Percentiles rank a stretch among this genome's conserved stretches.
Conservation (phyloP, 768 basidiomycete genomes). For the Calocybe indica region DNA sequence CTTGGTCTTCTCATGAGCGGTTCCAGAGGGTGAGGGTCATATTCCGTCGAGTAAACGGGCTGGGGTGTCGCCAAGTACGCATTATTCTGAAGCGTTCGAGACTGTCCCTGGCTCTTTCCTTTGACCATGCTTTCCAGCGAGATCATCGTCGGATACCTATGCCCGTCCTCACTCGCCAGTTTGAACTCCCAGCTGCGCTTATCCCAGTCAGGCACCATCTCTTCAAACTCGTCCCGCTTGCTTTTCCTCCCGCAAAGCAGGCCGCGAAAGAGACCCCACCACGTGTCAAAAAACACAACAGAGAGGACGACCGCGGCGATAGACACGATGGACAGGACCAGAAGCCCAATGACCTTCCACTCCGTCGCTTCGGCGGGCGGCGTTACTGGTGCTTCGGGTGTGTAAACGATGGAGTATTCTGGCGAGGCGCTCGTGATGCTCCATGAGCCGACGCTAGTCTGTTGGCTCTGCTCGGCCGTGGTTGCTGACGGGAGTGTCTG, state of each 20-base stretch:
- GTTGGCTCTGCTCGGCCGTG: too few relatives aligned
- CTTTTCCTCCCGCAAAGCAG: constrained; percentile 31
- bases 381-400: constrained; percentile 18
- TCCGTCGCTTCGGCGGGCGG: constrained; percentile 39
- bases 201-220: constrained; percentile 63
- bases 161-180: constrained; percentile 39
- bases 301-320: constrained; percentile 50
- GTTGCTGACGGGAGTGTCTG: too few relatives aligned
- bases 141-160: constrained; percentile 39
- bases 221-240: constrained; percentile 41
- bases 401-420: background rate
- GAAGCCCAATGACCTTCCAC: constrained; percentile 70
- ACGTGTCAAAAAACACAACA: constrained; percentile 66
- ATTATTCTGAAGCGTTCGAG: background rate
- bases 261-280: constrained; percentile 57
- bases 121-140: constrained; percentile 30
- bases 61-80: constrained; percentile 9
- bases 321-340: constrained; percentile 55
- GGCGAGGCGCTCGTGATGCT: too few relatives aligned
- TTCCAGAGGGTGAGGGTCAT: constrained; percentile 29
- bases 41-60: constrained; percentile 16
- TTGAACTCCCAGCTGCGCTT: constrained; percentile 54
- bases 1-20: constrained; percentile 28
- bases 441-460: too few relatives aligned
- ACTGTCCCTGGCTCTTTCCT: constrained; percentile 6